Evolutionary conservation across 2,329 filamentous ascomycete genomes (phyloP).

Genomic region (Cladosporium sp.): DNA sequence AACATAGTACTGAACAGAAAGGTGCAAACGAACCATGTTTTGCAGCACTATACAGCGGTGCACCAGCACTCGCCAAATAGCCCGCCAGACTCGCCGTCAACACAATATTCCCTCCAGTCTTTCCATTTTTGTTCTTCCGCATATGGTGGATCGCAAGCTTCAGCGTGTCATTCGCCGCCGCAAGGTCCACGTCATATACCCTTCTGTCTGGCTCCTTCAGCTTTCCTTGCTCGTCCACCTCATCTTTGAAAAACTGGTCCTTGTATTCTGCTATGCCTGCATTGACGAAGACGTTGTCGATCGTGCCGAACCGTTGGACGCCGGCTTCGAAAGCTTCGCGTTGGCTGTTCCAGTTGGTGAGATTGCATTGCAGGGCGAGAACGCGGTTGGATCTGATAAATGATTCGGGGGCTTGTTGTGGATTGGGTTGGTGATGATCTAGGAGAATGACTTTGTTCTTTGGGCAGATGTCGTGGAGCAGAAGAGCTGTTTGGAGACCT

Average conservation of each 20-base stretch:
- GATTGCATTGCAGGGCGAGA: slow-evolving; percentile 44
- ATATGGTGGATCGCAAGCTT: slow-evolving; percentile 53
- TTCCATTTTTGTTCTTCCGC: slow-evolving; percentile 40
- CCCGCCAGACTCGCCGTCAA: slow-evolving; percentile 54
- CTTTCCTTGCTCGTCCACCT: slow-evolving; percentile 44
- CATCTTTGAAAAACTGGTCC: slow-evolving; percentile 54
- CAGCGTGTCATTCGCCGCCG: slow-evolving; percentile 50
- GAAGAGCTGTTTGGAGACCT: slow-evolving; percentile 36
- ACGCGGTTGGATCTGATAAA: slow-evolving; percentile 32
- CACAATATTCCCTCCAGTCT: slow-evolving; percentile 48
- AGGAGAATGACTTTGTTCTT: slow-evolving; percentile 35
- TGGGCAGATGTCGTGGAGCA: slow-evolving; percentile 32
- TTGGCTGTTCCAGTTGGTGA: slow-evolving; percentile 50
- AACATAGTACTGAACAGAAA: not conserved
- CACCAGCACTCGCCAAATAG: slow-evolving; percentile 51
- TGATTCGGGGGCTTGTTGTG: slow-evolving; percentile 15
- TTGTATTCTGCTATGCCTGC: slow-evolving; percentile 52
- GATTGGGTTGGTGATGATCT: slow-evolving; percentile 29
- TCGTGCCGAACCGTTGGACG: slow-evolving; percentile 45
- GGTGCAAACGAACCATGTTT: slow-evolving; percentile 44
- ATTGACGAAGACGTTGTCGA: slow-evolving; percentile 53
- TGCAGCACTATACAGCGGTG: slow-evolving; percentile 52
- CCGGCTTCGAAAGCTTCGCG: slow-evolving; percentile 48
- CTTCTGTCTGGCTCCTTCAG: slow-evolving; percentile 50
- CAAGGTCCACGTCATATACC: slow-evolving; percentile 50